Evolutionary conservation across 208 protist species (phyloP).

Genomic region (Angomonas desouzai): DNA sequence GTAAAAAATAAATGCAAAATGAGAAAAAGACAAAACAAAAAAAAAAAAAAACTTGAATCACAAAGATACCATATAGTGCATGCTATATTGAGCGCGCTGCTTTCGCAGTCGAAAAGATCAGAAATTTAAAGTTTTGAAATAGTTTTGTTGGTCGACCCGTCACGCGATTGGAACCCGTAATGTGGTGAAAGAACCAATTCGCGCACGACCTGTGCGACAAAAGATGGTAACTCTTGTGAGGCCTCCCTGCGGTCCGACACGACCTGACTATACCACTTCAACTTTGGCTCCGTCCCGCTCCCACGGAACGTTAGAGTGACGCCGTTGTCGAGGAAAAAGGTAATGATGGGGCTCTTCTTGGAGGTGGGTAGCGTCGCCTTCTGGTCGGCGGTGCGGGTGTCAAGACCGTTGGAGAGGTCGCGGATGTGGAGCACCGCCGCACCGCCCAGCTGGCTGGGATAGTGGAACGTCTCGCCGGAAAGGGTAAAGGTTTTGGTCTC

Average conservation of each 20-base stretch:
- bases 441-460: conserved; percentile 54
- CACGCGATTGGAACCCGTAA: conserved; percentile 47
- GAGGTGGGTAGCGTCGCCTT: conserved; percentile 67
- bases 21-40: too few relatives aligned
- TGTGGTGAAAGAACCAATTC: conserved; percentile 63
- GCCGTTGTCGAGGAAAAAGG: conserved; percentile 93
- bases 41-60: too few relatives aligned
- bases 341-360: conserved; percentile 92
- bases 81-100: too few relatives aligned
- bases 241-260: conserved; percentile 33
- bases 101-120: too few relatives aligned
- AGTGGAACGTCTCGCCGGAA: conserved; percentile 28
- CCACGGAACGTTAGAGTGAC: conserved; percentile 90
- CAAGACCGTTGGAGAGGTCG: conserved; percentile 88
- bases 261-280: conserved; percentile 94
- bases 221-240: conserved; percentile 21
- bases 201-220: conserved; percentile 44
- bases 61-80: not conserved
- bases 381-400: conserved; percentile 56
- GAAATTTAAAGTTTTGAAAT: conserved; percentile 3
- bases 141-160: conserved; percentile 13
- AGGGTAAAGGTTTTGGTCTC: not conserved
- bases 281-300: conserved; percentile 98
- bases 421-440: conserved; percentile 67
- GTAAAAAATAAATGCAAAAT: too few relatives aligned